Evolutionary conservation across 805 yeast species (phyloP).

Genomic region (Candida andamanensis): DNA sequence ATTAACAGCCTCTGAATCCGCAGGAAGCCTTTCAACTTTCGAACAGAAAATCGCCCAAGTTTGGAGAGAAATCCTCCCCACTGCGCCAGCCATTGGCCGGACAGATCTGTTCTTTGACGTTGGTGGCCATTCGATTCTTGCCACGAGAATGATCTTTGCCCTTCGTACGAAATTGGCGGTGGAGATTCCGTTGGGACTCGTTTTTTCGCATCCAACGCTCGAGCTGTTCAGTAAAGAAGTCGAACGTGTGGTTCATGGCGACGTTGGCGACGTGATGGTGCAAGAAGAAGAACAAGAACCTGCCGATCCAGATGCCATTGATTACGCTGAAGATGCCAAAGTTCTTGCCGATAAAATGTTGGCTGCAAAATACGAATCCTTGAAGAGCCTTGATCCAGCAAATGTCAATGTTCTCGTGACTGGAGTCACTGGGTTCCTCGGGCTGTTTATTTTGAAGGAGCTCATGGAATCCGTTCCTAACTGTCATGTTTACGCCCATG

Average conservation of each 20-base stretch:
- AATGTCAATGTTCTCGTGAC: conserved; percentile 72
- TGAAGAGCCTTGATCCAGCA: conserved; percentile 26
- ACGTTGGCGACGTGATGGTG: conserved; percentile 17
- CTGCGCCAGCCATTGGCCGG: conserved; percentile 71
- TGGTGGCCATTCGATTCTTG: conserved; percentile 97
- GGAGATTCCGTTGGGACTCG: conserved; percentile 83
- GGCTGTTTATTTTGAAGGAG: conserved; percentile 81
- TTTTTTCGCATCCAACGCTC: conserved; percentile 87
- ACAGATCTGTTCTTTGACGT: conserved; percentile 92
- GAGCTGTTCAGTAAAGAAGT: conserved; percentile 72
- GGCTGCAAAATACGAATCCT: conserved; percentile 42
- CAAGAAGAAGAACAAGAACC: conserved; percentile 19
- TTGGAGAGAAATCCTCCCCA: conserved; percentile 85
- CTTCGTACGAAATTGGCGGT: conserved; percentile 72
- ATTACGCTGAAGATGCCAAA: conserved; percentile 72
- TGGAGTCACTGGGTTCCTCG: conserved; percentile 95
- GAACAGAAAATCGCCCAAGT: conserved; percentile 71
- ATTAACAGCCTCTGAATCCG: conserved; percentile 40
- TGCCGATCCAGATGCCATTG: conserved; percentile 29
- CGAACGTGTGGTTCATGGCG: conserved; percentile 46
- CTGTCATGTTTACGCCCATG: conserved; percentile 78
- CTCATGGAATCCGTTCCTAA: conserved; percentile 45
- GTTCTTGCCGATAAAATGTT: conserved; percentile 39
- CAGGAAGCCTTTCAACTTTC: conserved; percentile 48
- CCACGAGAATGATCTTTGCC: conserved; percentile 94